Evolutionary conservation across 768 basidiomycete species (phyloP), one percentile per base, ranked within the genome.

Genomic region (Leccinum subgranulosum): DNA sequence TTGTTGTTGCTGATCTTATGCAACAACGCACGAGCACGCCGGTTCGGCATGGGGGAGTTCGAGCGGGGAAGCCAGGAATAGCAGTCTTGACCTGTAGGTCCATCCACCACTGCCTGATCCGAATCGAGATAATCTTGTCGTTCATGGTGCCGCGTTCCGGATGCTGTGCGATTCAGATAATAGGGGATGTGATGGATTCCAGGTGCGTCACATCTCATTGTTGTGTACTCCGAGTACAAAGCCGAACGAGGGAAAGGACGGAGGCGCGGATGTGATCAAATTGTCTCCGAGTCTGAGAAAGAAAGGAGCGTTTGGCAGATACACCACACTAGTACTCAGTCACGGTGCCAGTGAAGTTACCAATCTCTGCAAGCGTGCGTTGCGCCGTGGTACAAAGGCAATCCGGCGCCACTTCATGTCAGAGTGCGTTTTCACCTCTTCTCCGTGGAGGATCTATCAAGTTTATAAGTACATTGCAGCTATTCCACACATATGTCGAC

Each of bases 21-120:
- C 39, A 36, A 27, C 48, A 36, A 48, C 48, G 60, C 45, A 48
- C 29, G 25, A 50, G 60, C 48, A 49, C 33, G 27, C 66, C 85
- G 84, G 84, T 12, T 83, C 87, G 1, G 85, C 82, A 11, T 91
- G 90, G 90, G 90, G 90, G 81, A 85, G 21, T 87, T 81, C 61
- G 85, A 89, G 71, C 79, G 81, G 58, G 63, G 62, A 11, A 86
- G 85, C 4, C 73, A 82, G 19, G 86, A 90, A 70, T 90, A 87
- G 61, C 88, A 89, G 39, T 67, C 81, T 90, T 54, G 88, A 90
- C 69, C 63, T 89, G 2, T 91, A 83, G 70, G 73, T 81, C 53
- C 65, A 76, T 9, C 80, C 88, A 64, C 88, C 89, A 73, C 89
- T 88, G 0, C 39, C 5, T 41, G 90, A 90, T 66, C 69, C 90